Base-by-base conservation (phyloP, 1,284 basidiomycete species). In the Puccinia polysora region DNA sequence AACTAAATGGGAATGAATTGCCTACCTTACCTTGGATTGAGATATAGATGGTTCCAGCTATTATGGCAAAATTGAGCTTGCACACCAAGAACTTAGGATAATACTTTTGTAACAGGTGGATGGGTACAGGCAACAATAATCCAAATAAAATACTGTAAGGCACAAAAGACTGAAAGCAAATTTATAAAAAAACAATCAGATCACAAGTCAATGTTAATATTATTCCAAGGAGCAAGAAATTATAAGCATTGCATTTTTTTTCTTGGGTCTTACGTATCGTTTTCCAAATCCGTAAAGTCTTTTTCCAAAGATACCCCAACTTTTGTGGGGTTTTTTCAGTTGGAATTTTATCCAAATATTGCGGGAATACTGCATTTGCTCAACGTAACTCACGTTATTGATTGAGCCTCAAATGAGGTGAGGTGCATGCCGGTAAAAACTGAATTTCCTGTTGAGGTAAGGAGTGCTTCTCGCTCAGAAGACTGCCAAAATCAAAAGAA, bases 291-390 rank as follows among this genome's bases (percentile, higher is more conserved):
- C 43, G 40, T 71, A 71, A 18, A 71, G 32, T 53, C 50, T 34
- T 45, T 71, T 62, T 63, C 69, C 59, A 63, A 71, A 71, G 0
- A 71, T 63, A 23, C 69, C 69, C 58, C 59, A 71, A 30, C 69
- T 71, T 45, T n/a, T 23, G 18, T 18, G 1, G 4, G n/a, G n/a
- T n/a, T n/a, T n/a, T n/a, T n/a, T n/a, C n/a, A n/a, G n/a, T n/a
- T n/a, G n/a, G n/a, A n/a, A n/a, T n/a, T n/a, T n/a, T n/a, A n/a
- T n/a, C n/a, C n/a, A n/a, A n/a, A n/a, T n/a, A n/a, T n/a, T n/a
- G n/a, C n/a, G n/a, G n/a, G n/a, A 6, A 14, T 6, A 23, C 3
- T 28, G 4, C 15, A n/a, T n/a, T n/a, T n/a, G n/a, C n/a, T n/a
- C n/a, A n/a, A n/a, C n/a, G n/a, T 0, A 30, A 18, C 69, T 30